Base-by-base conservation (phyloP, 805 yeast genomes). In the Metschnikowia sp. region DNA sequence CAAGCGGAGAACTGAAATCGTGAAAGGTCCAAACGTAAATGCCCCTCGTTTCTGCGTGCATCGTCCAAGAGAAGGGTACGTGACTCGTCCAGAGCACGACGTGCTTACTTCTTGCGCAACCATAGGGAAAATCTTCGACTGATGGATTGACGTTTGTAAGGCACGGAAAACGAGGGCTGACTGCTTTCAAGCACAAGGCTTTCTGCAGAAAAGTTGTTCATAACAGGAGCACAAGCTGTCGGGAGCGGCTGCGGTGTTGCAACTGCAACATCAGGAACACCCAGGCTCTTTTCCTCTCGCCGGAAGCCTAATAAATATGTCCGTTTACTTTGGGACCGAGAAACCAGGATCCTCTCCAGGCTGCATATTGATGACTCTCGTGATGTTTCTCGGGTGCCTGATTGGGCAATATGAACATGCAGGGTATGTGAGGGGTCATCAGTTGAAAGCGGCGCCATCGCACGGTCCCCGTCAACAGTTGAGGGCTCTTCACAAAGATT, bases 61-160 rank as follows among this genome's bases (percentile, higher is more conserved):
- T n/a, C 19, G 37, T 18, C 28, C 32, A 9, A 8, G 34, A n/a
- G 15, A 36, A n/a, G 11, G 33, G n/a, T 32, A n/a, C n/a, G 36
- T 33, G 39, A 7, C 6, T 26, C 39, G 2, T 32, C 26, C 26
- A 22, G 26, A 22, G 7, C 7, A 12, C 10, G 6, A 31, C 33
- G 33, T 13, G 11, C 10, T 35, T 40, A 40, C 28, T 36, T 40
- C 39, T 40, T 33, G 9, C 33, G 31, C 32, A 47, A 37, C 47
- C 50, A 42, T 32, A 40, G 12, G 8, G 53, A 50, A 22, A 50
- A 36, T 19, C 53, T 33, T 22, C 53, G 38, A 8, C 48, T 41
- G 39, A 50, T 31, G n/a, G 50, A 50, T n/a, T 33, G 34, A 34
- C 39, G 34, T 32, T 37, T 45, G 28, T 10, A n/a, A 22, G 18